phyloP scores from a whole-genome alignment of 768 basidiomycete genomes.

The Calocera cornea region DNA sequence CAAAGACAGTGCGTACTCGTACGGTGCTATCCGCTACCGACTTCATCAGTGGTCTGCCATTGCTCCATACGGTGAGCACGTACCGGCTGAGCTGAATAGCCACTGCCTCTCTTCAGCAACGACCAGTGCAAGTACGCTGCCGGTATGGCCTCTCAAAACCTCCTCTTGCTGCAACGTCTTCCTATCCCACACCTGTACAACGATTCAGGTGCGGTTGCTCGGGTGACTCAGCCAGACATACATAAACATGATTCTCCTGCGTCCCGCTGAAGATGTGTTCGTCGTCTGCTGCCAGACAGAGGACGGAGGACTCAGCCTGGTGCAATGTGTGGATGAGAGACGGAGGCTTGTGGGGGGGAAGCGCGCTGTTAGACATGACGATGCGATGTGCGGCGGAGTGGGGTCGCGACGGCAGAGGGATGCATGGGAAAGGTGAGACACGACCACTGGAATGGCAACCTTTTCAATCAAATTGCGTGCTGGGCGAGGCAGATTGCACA shows the following conservation, averaged over 20 bases:
- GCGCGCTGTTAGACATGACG: not conserved
- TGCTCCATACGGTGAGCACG: constrained; percentile 12
- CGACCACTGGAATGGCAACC: not conserved
- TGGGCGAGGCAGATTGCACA: not conserved
- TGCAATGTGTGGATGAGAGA: constrained; percentile 54
- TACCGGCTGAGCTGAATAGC: constrained; percentile 85
- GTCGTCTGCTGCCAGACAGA: constrained; percentile 61
- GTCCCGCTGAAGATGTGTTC: constrained; percentile 70
- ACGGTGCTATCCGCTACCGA: constrained; percentile 72
- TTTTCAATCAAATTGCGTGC: not conserved
- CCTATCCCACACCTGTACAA: constrained; percentile 73
- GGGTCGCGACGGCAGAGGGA: too few species aligned
- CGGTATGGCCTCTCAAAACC: constrained; percentile 66
- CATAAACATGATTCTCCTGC: constrained; percentile 63
- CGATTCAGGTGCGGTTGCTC: not conserved
- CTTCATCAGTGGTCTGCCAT: not conserved
- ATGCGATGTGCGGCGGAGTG: not conserved
- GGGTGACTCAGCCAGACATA: constrained; percentile 24
- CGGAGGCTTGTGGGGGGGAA: constrained; percentile 23
- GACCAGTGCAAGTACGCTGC: constrained; percentile 68
- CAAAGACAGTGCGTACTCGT: constrained; percentile 36
- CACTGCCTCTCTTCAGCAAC: constrained; percentile 62
- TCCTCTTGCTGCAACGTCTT: constrained; percentile 51
- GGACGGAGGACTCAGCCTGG: constrained; percentile 52
- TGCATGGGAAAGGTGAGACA: not conserved